Evolutionary conservation across 768 basidiomycete species (phyloP).

Genomic region (Suillus luteus): DNA sequence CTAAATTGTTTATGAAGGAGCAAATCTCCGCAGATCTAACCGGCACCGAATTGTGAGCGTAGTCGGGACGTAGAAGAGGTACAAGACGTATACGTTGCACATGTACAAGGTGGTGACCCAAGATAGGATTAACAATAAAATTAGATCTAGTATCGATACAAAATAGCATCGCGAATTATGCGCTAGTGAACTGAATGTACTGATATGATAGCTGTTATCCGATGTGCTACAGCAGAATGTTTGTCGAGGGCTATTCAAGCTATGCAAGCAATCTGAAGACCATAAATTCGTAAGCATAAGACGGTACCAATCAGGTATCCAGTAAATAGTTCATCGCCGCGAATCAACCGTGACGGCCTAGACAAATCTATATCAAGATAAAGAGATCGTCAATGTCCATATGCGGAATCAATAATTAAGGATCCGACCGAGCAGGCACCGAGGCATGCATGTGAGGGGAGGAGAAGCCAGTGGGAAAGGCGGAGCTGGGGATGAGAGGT

Average conservation of each 20-base stretch:
- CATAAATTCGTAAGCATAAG: not conserved
- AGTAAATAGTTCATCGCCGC: not conserved
- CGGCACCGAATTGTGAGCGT: too few relatives aligned
- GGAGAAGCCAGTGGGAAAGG: not conserved
- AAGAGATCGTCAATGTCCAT: not conserved
- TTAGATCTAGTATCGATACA: not conserved
- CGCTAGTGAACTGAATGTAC: not conserved
- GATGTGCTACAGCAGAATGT: not conserved
- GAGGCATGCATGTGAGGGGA: not conserved
- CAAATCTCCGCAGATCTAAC: too few relatives aligned
- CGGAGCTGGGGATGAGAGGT: not conserved
- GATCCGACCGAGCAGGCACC: not conserved
- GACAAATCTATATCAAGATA: not conserved
- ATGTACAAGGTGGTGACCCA: too few relatives aligned
- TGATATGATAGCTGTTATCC: not conserved
- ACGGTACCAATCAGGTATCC: not conserved
- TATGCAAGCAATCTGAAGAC: not conserved
- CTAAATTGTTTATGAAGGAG: too few relatives aligned
- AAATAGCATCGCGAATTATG: not conserved
- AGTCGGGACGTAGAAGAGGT: too few relatives aligned
- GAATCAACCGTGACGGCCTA: not conserved
- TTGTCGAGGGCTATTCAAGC: not conserved
- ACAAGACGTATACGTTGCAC: too few relatives aligned
- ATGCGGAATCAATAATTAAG: not conserved
- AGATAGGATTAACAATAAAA: not conserved